Base-by-base conservation (phyloP, 1,284 basidiomycete genomes). In the Coniferiporia weirii region DNA sequence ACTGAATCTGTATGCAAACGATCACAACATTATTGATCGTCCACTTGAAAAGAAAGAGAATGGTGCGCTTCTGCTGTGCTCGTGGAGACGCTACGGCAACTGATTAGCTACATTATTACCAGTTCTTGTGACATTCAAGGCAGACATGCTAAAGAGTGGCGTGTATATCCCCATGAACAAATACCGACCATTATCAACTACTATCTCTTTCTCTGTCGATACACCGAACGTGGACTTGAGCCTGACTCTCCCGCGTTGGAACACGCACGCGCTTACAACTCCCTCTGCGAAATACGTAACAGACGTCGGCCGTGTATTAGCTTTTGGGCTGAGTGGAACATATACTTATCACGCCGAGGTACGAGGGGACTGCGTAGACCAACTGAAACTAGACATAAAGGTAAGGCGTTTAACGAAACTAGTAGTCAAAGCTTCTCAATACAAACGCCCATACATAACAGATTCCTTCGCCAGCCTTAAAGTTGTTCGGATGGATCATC, bases 11-110 rank as follows among this genome's bases (percentile, higher is more conserved):
- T 94, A 91, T 68, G 84, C 90, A 61, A 98, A 97, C 68, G 95
- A 98, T 70, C 92, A 94, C 68, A 97, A 98, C 69, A 93, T 98
- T 68, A 91, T 98, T 59, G 93, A 95, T 74, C 89, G 88, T 63
- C 93, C 93, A 1, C 73, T 87, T 32, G 77, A 85, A 52, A 76
- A 75, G 56, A 87, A 93, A 17, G 87, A 91, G 64, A 97, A 97
- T 70, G 85, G 93, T 91, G 66, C 63, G 73, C 64, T 53, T 27
- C 60, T 15, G 40, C 55, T 57, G 5, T 10, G 27, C 27, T 27
- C 27, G 27, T 27, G 27, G 56, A n/a, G 46, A 56, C 19, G 27
- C 58, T 56, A 15, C 43, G 59, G 8, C 40, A 49, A 4, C 45
- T 36, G 15, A 1, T 12, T 38, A 46, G 44, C 45, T 64, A 9